Conservation (phyloP, 2,329 filamentous ascomycete species). For the Colletotrichum ledebouriae region DNA sequence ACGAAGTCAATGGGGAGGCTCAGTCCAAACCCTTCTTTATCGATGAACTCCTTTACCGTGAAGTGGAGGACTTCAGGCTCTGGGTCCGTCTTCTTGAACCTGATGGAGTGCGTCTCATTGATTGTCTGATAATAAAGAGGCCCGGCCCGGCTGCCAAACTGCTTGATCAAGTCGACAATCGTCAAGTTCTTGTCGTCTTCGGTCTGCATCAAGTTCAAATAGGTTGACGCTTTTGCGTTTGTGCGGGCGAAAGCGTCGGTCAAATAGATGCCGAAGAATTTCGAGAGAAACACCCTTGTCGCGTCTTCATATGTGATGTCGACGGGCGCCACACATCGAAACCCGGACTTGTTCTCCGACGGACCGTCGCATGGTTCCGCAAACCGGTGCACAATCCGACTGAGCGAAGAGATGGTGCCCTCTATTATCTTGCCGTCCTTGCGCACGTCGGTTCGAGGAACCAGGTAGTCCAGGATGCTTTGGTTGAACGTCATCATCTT, state of each 20-base stretch:
- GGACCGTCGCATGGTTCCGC: neutral
- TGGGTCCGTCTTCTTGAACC: too few relatives aligned
- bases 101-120: neutral
- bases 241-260: conserved; percentile 9
- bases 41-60: neutral
- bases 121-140: neutral
- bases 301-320: neutral
- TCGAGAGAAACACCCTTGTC: conserved; percentile 3
- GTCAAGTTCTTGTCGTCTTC: neutral
- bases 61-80: neutral
- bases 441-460: too few relatives aligned
- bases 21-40: neutral
- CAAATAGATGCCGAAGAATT: conserved; percentile 10
- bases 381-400: neutral
- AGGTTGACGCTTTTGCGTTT: neutral
- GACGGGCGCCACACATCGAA: neutral
- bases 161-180: conserved; percentile 12
- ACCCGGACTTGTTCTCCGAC: too few relatives aligned
- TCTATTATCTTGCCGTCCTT: too few relatives aligned
- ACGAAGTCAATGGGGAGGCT: neutral
- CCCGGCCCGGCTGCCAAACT: neutral
- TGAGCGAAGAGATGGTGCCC: neutral
- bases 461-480: too few relatives aligned
- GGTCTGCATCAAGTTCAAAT: neutral
- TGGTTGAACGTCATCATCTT: too few relatives aligned